A percentile compares a stretch with the other conserved stretches of the same genome.
phyloP scores from a whole-genome alignment of 768 basidiomycete genomes.

The Tulasnella sp. region DNA sequence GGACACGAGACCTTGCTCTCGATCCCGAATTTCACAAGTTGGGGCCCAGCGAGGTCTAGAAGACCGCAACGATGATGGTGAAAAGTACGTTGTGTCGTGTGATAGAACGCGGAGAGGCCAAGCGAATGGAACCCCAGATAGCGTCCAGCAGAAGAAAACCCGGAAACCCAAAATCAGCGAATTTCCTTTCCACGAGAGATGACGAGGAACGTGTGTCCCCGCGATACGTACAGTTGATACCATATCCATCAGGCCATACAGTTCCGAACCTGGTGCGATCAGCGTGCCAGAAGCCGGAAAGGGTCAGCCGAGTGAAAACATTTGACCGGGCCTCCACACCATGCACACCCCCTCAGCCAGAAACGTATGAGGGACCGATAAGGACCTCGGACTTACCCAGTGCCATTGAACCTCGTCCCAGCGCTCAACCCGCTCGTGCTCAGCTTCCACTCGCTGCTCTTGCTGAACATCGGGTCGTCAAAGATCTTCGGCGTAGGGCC shows the following conservation, averaged over 20 bases:
- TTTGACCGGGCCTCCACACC: not conserved
- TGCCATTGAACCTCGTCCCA: conserved; percentile 77
- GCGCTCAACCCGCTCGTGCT: conserved; percentile 85
- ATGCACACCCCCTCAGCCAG: not conserved
- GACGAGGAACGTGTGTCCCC: not conserved
- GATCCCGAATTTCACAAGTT: conserved; percentile 81
- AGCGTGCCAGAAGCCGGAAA: not conserved
- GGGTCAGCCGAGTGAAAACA: not conserved
- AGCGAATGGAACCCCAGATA: not conserved
- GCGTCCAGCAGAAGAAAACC: not conserved
- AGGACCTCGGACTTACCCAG: conserved; percentile 41
- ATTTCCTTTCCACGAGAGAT: not conserved
- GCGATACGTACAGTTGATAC: conserved; percentile 72
- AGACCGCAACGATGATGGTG: not conserved
- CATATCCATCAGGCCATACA: conserved; percentile 75
- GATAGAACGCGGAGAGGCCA: conserved; percentile 7
- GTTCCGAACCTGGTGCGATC: conserved; percentile 53
- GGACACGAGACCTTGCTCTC: conserved; percentile 71
- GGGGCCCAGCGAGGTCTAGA: conserved; percentile 67
- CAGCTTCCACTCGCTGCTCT: conserved; percentile 74
- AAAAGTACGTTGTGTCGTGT: not conserved
- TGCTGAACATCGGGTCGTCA: conserved; percentile 61
- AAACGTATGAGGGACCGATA: not conserved
- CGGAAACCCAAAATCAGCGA: not conserved
- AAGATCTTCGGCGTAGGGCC: conserved; percentile 55